These are phyloP conservation scores for Alternaria brassicae DNA, from an alignment of 2,329 filamentous ascomycete genomes.

Conservation along the genomic window DNA sequence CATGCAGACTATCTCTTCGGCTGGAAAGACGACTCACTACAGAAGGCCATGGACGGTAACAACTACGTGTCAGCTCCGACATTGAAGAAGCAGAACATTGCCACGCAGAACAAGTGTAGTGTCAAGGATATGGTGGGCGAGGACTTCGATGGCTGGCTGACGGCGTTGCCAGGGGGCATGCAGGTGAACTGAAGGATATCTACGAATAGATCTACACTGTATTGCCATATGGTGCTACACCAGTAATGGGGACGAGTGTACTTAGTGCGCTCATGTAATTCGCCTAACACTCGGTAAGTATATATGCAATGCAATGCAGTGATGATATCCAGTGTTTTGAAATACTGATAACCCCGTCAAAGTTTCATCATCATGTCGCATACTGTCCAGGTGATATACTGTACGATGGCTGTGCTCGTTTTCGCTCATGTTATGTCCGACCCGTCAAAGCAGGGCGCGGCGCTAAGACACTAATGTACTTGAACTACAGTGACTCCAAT, in stretches of 20 bases:
- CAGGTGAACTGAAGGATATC: constrained; percentile 2
- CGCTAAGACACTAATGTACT: too few species aligned
- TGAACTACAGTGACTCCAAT: too few species aligned
- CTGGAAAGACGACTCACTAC: constrained; percentile 20
- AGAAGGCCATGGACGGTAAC: constrained; percentile 37
- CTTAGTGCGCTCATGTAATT: neutral
- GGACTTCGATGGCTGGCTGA: constrained; percentile 40
- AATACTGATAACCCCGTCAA: too few species aligned
- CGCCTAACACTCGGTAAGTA: neutral
- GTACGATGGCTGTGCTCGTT: too few species aligned
- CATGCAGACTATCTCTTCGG: constrained; percentile 47
- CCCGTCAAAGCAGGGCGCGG: too few species aligned
- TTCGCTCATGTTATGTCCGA: too few species aligned
- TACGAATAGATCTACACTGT: neutral
- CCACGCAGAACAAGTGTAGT: constrained; percentile 44
- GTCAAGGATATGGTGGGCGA: constrained; percentile 43
- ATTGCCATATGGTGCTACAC: neutral
- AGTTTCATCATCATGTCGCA: too few species aligned
- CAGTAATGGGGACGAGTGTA: neutral
- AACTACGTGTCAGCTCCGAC: constrained; percentile 40
- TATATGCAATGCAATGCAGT: neutral
- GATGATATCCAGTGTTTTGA: neutral
- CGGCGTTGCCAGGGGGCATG: constrained; percentile 22
- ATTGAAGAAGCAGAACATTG: constrained; percentile 44
- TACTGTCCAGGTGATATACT: too few species aligned